phyloP scores from a whole-genome alignment of 345 rosid species.

The Syzygium grande region DNA sequence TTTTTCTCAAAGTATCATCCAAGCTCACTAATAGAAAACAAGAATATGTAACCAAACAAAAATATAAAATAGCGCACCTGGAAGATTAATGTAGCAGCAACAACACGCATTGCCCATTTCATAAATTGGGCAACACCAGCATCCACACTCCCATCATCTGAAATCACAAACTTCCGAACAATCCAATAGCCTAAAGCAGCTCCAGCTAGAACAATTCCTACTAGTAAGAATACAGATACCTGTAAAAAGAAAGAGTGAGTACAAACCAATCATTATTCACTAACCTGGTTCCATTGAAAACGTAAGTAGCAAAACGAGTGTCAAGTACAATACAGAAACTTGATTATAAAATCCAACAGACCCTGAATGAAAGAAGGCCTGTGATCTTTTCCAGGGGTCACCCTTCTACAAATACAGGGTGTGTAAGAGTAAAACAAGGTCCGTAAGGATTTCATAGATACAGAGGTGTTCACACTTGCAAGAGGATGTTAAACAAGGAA shows the following conservation, averaged over 20 bases:
- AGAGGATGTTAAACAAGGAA: not conserved
- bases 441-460: not conserved
- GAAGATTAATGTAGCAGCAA: conserved; percentile 63
- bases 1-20: not conserved
- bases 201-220: conserved; percentile 69
- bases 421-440: not conserved
- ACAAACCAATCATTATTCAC: not conserved
- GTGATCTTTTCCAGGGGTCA: not conserved
- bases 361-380: not conserved
- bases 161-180: conserved; percentile 74
- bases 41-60: not conserved
- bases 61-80: conserved; percentile 36
- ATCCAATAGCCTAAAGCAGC: conserved; percentile 96
- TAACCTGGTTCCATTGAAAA: not conserved
- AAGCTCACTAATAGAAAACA: not conserved
- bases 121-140: conserved; percentile 76
- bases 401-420: not conserved
- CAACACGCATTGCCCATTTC: conserved; percentile 81
- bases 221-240: conserved; percentile 58
- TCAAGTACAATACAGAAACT: not conserved
- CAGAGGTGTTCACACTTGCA: not conserved
- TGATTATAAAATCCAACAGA: not conserved
- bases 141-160: conserved; percentile 77
- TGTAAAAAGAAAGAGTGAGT: conserved; percentile 17
- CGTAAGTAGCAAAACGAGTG: not conserved